Evolutionary conservation across 2,329 filamentous ascomycete genomes (phyloP).

Genomic region (Helotiales sp.): DNA sequence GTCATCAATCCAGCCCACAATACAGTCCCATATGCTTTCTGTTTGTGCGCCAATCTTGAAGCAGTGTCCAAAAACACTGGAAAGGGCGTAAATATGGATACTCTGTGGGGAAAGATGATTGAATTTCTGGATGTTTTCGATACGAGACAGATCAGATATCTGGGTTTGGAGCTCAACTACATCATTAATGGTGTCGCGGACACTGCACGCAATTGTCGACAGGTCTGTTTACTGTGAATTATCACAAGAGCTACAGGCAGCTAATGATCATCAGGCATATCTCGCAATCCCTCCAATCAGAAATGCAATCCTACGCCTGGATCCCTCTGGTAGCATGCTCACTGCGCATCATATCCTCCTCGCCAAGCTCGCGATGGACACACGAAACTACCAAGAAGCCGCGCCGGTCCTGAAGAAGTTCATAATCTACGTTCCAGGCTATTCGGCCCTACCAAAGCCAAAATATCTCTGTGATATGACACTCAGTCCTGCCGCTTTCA

Average conservation of each 20-base stretch:
- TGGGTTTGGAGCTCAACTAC: constrained; percentile 52
- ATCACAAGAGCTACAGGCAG: neutral
- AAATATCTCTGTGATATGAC: constrained; percentile 52
- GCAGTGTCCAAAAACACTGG: constrained; percentile 42
- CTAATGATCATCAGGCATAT: constrained; percentile 33
- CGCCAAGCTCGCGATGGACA: constrained; percentile 60
- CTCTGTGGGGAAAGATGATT: constrained; percentile 55
- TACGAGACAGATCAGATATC: constrained; percentile 58
- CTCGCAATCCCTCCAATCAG: constrained; percentile 38
- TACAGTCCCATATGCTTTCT: constrained; percentile 62
- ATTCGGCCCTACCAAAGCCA: constrained; percentile 43
- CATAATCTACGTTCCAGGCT: constrained; percentile 68
- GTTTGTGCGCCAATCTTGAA: constrained; percentile 55
- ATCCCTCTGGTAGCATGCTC: constrained; percentile 69
- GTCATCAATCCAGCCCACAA: constrained; percentile 58
- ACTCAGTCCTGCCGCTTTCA: constrained; percentile 58
- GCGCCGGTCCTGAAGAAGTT: constrained; percentile 67
- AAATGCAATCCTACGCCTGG: constrained; percentile 65
- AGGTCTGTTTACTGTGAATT: constrained; percentile 29
- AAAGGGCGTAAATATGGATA: constrained; percentile 30
- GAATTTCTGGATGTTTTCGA: constrained; percentile 51
- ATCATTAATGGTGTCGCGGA: constrained; percentile 48
- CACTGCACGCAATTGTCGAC: constrained; percentile 29
- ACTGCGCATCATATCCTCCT: constrained; percentile 67
- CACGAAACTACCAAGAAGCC: constrained; percentile 57